phyloP scores from a whole-genome alignment of 352 stramenopile species.

The Phytopythium kandeliae region DNA sequence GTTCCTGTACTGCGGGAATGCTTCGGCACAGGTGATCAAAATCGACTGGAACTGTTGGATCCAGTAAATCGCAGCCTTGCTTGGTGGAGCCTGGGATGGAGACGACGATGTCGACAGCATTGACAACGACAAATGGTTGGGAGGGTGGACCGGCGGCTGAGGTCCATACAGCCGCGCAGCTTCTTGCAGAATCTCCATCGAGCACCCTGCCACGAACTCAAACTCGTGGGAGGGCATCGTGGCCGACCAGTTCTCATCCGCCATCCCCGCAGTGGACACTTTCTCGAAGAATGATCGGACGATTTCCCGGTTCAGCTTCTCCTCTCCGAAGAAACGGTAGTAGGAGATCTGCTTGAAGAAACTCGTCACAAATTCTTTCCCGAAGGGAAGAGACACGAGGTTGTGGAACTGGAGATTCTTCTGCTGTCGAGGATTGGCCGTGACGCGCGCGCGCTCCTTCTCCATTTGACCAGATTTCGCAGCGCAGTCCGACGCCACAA shows the following conservation, averaged over 20 bases:
- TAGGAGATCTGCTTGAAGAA: conserved; percentile 73
- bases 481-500: conserved; percentile 53
- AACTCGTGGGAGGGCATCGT: conserved; percentile 33
- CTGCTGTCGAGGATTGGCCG: conserved; percentile 47
- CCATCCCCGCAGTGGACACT: conserved; percentile 61
- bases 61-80: conserved; percentile 65
- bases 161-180: conserved; percentile 65
- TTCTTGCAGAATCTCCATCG: conserved; percentile 73
- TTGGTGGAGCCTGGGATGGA: conserved; percentile 25
- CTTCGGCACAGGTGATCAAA: conserved; percentile 52
- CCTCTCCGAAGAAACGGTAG: conserved; percentile 61
- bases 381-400: conserved; percentile 65
- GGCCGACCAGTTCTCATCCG: conserved; percentile 51
- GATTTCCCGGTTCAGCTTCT: conserved; percentile 68
- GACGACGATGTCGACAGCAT: conserved; percentile 30
- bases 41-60: conserved; percentile 79
- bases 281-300: conserved; percentile 81
- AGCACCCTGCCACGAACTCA: conserved; percentile 48
- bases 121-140: conserved; percentile 30
- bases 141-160: conserved; percentile 22
- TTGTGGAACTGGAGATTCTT: conserved; percentile 71
- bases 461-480: conserved; percentile 45
- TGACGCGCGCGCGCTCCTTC: conserved; percentile 30
- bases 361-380: conserved; percentile 47
- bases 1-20: conserved; percentile 62